Evolutionary conservation across 495 filamentous ascomycete genomes (phyloP), one percentile per base, ranked within the genome.

Genomic region (Staphylotrichum tortipilum): DNA sequence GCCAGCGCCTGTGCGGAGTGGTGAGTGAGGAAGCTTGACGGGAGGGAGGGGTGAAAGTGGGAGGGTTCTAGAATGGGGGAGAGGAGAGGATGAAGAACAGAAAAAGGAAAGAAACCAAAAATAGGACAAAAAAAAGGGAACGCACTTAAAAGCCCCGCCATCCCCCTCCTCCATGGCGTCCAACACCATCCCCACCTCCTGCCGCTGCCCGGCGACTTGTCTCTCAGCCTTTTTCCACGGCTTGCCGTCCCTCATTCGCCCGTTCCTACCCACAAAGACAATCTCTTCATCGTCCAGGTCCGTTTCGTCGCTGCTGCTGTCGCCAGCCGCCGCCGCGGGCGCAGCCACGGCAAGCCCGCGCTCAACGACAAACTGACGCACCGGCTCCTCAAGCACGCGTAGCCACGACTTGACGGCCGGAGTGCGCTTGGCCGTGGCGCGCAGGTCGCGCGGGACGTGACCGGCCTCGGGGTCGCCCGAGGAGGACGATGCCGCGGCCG

Each of bases 241-340:
- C 49, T 49, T 53, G 29, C 78, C 73, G 52, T 88, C 85, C 58
- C 80, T 80, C 82, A 82, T 87, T 47, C 71, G 73, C 6, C 85
- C 84, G 57, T 87, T 83, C 4, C 85, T 73, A 1, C 89, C 89
- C 9, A 95, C 82, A 63, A 95, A 96, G 3, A 96, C 88, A 55
- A 97, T 89, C 67, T 97, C 91, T 49, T 94, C 89, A 57, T 94
- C 89, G 31, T 84, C 82, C 18, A 75, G 72, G 46, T 79, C 79
- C 14, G 72, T 66, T 17, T 79, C 74, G 17, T 72, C 68, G 15
- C 75, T 62, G 1, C 63, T 71, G 47, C 78, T 72, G 7, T 74
- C 12, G 5, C 23, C 44, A 12, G 14, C 12, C 3, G 14, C 22
- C 1, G 21, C 9, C 1, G 28, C n/a, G 11, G 49, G 19, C 15